Base-by-base conservation (phyloP, 2,329 filamentous ascomycete genomes). In the Fusarium setosum region DNA sequence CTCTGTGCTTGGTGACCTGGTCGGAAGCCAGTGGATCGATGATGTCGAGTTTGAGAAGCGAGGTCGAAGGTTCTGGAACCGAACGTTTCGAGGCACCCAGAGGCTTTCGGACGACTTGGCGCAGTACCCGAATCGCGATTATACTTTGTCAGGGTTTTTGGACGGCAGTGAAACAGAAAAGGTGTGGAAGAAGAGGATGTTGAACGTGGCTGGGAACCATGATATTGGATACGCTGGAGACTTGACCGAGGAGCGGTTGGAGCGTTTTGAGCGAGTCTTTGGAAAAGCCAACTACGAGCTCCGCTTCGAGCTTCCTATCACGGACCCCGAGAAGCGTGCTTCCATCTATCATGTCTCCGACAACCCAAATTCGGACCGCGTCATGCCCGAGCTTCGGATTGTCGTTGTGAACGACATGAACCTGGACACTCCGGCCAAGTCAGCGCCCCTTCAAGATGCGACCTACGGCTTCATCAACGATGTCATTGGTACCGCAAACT, bases 161-260 rank as follows among this genome's bases (percentile, higher is more conserved):
- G 81, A 82, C 35, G 79, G 75, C 1, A 76, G 76, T 6, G 73
- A 81, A 8, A 76, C 82, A 47, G 80, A 81, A 7, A 78, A 81
- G 6, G 77, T 78, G 3, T 98, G 96, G 96, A 79, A 83, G n/a
- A 85, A 82, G 37, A 87, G 91, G 55, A 84, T 97, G 65, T 93
- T 99, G 75, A 96, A 97, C 69, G 88, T 98, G 23, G 94, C 90
- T 1, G 96, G 96, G 2, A 99, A 99, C 74, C 96, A 99, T 75
- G 96, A 99, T 76, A 90, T 99, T 73, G 96, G 96, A 31, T 99
- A 99, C 75, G 93, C 94, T 0, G 96, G 96, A 4, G 96, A 99
- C 76, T 85, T 98, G 62, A 93, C 91, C 37, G 80, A 84, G n/a
- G 84, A 88, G 62, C 88, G 94, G 4, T 83, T 97, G 54, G 82